These are phyloP conservation scores for Hyaloscypha variabilis DNA, from an alignment of 495 filamentous ascomycete genomes.

Conservation along the genomic window DNA sequence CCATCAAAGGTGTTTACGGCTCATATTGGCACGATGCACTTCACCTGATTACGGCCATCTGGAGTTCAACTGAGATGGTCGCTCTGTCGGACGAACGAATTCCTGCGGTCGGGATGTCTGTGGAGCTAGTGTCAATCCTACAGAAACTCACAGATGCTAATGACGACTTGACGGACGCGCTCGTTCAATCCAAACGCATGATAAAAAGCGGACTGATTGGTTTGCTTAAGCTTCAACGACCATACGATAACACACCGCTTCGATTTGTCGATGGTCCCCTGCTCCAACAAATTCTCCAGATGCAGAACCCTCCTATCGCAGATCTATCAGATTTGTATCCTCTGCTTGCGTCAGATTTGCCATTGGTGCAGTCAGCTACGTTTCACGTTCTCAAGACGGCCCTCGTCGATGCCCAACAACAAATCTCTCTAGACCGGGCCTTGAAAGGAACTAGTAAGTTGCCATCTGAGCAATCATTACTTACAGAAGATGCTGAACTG, in stretches of 20 bases:
- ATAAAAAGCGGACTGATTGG: conserved; percentile 61
- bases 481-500: not conserved
- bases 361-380: conserved; percentile 73
- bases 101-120: conserved; percentile 65
- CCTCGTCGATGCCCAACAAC: conserved; percentile 76
- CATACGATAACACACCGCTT: conserved; percentile 38
- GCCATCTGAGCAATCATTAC: not conserved
- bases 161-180: conserved; percentile 81
- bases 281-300: conserved; percentile 59
- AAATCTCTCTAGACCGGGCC: conserved; percentile 80
- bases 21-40: conserved; percentile 77
- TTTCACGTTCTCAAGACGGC: conserved; percentile 79
- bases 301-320: conserved; percentile 56
- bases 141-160: conserved; percentile 58
- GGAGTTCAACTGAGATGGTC: conserved; percentile 43
- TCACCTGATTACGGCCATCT: conserved; percentile 56
- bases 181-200: conserved; percentile 51
- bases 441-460: conserved; percentile 65
- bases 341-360: conserved; percentile 75
- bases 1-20: conserved; percentile 77
- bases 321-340: conserved; percentile 66
- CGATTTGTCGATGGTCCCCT: conserved; percentile 70
- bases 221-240: conserved; percentile 54
- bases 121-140: conserved; percentile 62
- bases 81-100: conserved; percentile 45